Percentiles rank a stretch among this genome's conserved stretches.
Evolutionary conservation across 192 early-diverging fungal species (phyloP).

Genomic region (Ambispora gerdemannii): DNA sequence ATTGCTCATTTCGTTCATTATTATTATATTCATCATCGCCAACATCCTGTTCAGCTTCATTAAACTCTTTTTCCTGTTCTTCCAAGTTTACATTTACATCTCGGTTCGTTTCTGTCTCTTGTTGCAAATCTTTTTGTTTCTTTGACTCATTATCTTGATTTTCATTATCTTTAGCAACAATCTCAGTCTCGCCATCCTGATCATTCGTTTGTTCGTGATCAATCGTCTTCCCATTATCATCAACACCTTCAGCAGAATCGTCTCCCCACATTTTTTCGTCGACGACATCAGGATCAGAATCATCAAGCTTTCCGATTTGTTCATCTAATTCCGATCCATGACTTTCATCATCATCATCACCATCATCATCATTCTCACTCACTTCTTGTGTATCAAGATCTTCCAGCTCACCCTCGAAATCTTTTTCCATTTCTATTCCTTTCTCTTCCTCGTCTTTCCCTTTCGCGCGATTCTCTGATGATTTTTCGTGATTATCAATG

Average conservation of each 20-base stretch:
- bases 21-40: slow-evolving; percentile 46
- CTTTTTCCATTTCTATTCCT: slow-evolving; percentile 94
- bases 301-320: slow-evolving; percentile 89
- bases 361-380: slow-evolving; percentile 51
- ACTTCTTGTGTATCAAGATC: slow-evolving; percentile 73
- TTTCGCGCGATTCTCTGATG: slow-evolving; percentile 52
- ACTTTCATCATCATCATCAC: slow-evolving; percentile 68
- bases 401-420: slow-evolving; percentile 89
- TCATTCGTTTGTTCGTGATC: slow-evolving; percentile 50
- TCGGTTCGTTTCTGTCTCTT: slow-evolving; percentile 41
- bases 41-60: slow-evolving; percentile 51
- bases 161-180: slow-evolving; percentile 62
- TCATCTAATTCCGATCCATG: slow-evolving; percentile 80
- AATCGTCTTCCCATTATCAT: slow-evolving; percentile 71
- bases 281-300: slow-evolving; percentile 79
- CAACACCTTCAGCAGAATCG: slow-evolving; percentile 56
- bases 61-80: slow-evolving; percentile 44
- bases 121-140: slow-evolving; percentile 40
- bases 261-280: slow-evolving; percentile 99
- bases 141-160: slow-evolving; percentile 48
- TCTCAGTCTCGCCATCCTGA: slow-evolving; percentile 54
- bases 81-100: slow-evolving; percentile 45
- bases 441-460: slow-evolving; percentile 77
- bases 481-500: slow-evolving; percentile 41
- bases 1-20: slow-evolving; percentile 47